These are phyloP conservation scores for Eimeria maxima DNA, from an alignment of 169 alveolate genomes.

Conservation along the genomic window DNA sequence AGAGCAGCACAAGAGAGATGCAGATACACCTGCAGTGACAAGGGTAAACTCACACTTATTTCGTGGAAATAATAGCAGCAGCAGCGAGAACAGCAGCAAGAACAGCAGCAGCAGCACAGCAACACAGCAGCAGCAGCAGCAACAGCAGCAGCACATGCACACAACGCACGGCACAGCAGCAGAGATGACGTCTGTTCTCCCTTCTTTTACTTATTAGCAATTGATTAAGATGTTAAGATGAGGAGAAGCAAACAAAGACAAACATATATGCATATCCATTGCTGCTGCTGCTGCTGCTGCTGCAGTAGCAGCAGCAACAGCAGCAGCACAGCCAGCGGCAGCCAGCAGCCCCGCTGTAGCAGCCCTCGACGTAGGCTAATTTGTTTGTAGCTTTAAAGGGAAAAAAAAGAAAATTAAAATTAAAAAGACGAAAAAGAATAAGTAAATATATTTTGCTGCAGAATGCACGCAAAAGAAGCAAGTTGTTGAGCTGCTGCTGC, in stretches of 20 bases:
- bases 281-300: slow-evolving; percentile 1
- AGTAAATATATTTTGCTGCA: background rate
- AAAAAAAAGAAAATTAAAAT: background rate
- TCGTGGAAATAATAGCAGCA: background rate
- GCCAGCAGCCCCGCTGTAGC: slow-evolving; percentile 27
- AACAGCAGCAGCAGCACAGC: slow-evolving; percentile 23
- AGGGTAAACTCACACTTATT: background rate
- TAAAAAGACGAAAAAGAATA: background rate
- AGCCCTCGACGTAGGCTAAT: background rate
- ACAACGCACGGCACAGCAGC: background rate
- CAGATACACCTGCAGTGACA: background rate
- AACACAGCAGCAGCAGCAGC: no score
- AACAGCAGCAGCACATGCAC: background rate
- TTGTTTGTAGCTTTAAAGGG: background rate
- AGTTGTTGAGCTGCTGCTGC: background rate
- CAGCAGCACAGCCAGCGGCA: slow-evolving; percentile 32
- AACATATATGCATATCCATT: background rate
- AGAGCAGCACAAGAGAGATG: background rate
- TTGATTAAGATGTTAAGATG: background rate
- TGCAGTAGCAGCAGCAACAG: slow-evolving; percentile 4
- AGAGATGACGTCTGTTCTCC: background rate
- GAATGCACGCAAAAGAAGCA: background rate
- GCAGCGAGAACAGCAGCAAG: background rate
- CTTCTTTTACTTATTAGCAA: background rate
- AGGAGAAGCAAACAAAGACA: background rate